These are phyloP conservation scores for Daedalea quercina DNA, from an alignment of 768 basidiomycete genomes.

Conservation along the genomic window DNA sequence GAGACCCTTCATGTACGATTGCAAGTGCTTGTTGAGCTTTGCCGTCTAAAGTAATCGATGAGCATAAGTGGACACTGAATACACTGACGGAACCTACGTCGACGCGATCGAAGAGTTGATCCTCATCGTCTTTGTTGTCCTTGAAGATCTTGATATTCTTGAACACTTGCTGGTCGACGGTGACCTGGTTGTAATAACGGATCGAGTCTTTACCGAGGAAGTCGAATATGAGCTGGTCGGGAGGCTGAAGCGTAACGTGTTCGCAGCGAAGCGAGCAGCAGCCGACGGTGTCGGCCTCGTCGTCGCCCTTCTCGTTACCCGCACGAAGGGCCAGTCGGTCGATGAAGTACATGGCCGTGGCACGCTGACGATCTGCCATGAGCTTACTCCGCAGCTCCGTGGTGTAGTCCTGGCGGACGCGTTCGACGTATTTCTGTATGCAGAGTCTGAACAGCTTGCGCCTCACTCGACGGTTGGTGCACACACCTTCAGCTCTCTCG, in stretches of 20 bases:
- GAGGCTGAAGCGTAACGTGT: conserved; percentile 88
- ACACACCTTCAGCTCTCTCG: conserved; percentile 85
- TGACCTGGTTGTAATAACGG: conserved; percentile 88
- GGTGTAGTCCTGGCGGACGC: conserved; percentile 85
- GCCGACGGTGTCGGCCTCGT: conserved; percentile 98
- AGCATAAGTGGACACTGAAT: not conserved
- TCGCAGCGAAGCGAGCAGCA: conserved; percentile 97
- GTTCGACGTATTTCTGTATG: conserved; percentile 77
- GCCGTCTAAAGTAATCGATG: conserved; percentile 49
- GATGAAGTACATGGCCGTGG: conserved; percentile 99
- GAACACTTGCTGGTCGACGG: conserved; percentile 89
- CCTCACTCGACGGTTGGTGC: not conserved
- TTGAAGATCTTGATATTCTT: conserved; percentile 99
- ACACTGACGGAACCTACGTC: conserved; percentile 48
- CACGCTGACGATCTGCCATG: conserved; percentile 92
- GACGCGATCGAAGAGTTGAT: conserved; percentile 92
- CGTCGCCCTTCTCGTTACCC: conserved; percentile 99
- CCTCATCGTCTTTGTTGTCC: conserved; percentile 80
- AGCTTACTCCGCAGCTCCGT: conserved; percentile 81
- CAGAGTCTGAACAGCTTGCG: not conserved
- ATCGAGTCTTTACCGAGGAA: conserved; percentile 99
- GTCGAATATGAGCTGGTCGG: conserved; percentile 88
- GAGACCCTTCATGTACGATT: conserved; percentile 92
- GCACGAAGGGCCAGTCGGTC: conserved; percentile 95
- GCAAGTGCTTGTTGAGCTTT: conserved; percentile 86